Conservation (phyloP, 441 rosid genomes). For the Corymbia citriodora region DNA sequence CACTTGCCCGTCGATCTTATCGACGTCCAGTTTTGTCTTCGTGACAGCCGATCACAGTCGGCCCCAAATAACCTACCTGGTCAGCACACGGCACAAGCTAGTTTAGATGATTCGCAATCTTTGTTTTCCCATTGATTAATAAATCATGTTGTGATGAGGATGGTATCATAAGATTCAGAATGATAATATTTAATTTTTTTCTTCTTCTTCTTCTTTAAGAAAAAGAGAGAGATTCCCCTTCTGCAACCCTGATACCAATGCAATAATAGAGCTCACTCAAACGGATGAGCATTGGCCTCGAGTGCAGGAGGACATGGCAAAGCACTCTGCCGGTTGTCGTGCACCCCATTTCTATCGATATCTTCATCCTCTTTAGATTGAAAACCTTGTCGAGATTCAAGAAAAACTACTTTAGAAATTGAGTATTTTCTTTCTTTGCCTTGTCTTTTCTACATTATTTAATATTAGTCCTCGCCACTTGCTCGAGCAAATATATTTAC, state of each 20-base stretch:
- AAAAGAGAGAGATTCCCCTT: not conserved
- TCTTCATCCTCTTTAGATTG: not conserved
- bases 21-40: not conserved
- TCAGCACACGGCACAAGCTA: not conserved
- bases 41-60: not conserved
- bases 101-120: not conserved
- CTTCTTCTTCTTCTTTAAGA: too few species aligned
- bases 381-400: not conserved
- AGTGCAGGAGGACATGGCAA: not conserved
- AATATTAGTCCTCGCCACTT: not conserved
- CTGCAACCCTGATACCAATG: not conserved
- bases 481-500: not conserved
- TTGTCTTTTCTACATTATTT: not conserved
- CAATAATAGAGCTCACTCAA: not conserved
- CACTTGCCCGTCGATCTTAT: not conserved
- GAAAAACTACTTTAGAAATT: not conserved
- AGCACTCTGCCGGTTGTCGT: not conserved
- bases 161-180: not conserved
- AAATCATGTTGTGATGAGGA: not conserved
- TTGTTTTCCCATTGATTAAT: fast-evolving
- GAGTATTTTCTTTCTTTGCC: not conserved
- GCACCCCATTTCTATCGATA: not conserved
- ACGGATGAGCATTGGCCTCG: not conserved
- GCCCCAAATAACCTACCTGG: not conserved
- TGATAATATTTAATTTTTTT: not conserved